phyloP scores from a whole-genome alignment of 2,329 filamentous ascomycete genomes.

The Aspergillus terreus region DNA sequence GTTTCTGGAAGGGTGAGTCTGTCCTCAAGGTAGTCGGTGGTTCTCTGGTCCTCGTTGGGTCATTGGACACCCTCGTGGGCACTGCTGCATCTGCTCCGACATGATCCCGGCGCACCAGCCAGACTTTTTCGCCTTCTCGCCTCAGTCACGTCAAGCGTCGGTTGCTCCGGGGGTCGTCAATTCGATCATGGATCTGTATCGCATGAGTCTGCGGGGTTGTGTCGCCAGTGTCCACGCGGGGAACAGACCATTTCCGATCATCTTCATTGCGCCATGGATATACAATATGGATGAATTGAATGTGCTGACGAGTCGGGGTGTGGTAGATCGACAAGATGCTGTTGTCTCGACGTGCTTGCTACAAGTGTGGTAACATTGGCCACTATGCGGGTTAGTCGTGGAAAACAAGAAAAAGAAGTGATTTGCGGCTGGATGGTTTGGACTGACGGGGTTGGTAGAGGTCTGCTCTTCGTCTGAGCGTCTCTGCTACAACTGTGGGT shows the following conservation, averaged over 20 bases:
- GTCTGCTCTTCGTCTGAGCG: constrained; percentile 97
- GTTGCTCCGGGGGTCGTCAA: too few relatives aligned
- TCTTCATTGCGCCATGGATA: background rate
- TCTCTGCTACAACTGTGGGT: constrained; percentile 98
- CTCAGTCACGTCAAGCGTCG: too few relatives aligned
- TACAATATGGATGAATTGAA: constrained; percentile 1
- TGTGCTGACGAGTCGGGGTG: constrained; percentile 11
- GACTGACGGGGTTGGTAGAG: constrained; percentile 57
- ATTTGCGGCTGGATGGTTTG: constrained; percentile 45
- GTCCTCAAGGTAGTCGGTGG: constrained; percentile 7
- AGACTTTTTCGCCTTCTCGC: background rate
- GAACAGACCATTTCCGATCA: background rate
- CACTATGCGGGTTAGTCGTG: constrained; percentile 53
- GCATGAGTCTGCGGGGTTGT: too few relatives aligned
- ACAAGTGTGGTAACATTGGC: constrained; percentile 74
- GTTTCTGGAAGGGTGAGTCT: constrained; percentile 28
- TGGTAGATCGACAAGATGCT: constrained; percentile 57
- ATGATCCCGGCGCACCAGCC: background rate
- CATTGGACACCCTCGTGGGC: background rate
- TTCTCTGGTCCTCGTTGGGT: constrained; percentile 6
- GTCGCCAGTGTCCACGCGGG: too few relatives aligned
- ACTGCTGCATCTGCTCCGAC: background rate
- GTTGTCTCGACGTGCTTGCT: constrained; percentile 79
- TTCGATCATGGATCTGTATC: too few relatives aligned
- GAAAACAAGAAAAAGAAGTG: constrained; percentile 29